Base-by-base conservation (phyloP, 805 yeast genomes). In the Candida chauliodis region DNA sequence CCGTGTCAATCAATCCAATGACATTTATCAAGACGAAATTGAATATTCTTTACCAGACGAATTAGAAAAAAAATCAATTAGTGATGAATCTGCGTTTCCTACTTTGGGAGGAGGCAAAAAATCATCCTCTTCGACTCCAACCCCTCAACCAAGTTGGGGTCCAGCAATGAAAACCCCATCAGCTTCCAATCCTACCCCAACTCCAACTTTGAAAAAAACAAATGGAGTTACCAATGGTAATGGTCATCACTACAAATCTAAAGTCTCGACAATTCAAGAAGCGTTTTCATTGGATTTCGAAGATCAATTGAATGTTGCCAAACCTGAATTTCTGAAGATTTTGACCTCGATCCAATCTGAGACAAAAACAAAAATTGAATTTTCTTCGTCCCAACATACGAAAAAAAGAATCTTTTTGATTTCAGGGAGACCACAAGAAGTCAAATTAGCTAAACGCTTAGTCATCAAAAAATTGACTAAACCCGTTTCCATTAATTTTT, bases 381-480 rank as follows among this genome's bases (percentile, higher is more conserved):
- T 95, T 39, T 86, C 95, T 38, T 69, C 87, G 39, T 84, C 95
- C 31, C 76, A 78, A 50, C 76, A 75, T 47, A 79, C 84, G 42
- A 82, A 81, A 47, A 81, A 79, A 56, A 81, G 96, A 64, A 84
- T 93, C 19, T 88, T 88, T 53, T 73, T 90, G 55, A 76, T 91
- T 48, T 75, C 81, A 51, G 98, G 97, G 52, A 71, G 75, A 42
- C 76, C 81, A 18, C 77, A 66, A 11, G 75, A 76, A 38, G 89
- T 87, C 40, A 71, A 68, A 38, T 65, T 61, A 32, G 96, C 95
- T 41, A 83, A 81, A 59, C 75, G 87, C 46, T 85, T 84, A 46
- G 73, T 91, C 41, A 73, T 85, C 44, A 81, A 79, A 54, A 82
- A 78, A 49, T 72, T 91, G 56, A 81, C 95, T 26, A 83, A 81